Base-by-base conservation (phyloP, 257 asterid species). In the Jasminum sambac region DNA sequence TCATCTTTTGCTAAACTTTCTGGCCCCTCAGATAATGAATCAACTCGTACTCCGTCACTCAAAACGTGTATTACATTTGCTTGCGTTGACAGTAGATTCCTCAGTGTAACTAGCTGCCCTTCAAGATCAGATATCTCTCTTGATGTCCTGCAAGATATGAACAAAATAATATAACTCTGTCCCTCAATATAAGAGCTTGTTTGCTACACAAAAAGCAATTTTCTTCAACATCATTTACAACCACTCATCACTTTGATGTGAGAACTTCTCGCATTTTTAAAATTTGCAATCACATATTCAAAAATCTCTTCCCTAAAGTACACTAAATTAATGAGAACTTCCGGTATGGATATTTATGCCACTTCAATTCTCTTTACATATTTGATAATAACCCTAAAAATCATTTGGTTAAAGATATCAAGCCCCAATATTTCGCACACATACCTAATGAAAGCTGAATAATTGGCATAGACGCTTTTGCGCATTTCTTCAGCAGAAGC, bases 401-500 rank as follows among this genome's bases (percentile, higher is more conserved):
- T 40, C 59, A 11, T 39, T 10, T 38, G 68, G 68, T 36, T n/a
- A 16, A n/a, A 16, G 13, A 63, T 37, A 63, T 64, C 50, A 38
- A 30, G 36, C 2, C 36, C 36, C 36, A 30, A 4, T 30, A 30
- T 4, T 1, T 30, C 4, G 4, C 4, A 30, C 1, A 64, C 62
- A 71, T 77, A 86, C 98, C 98, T 88, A 77, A 94, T 91, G 68
- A 94, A 94, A 14, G 97, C 83, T 0, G 95, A 77, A 76, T 94
- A 94, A 76, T 94, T 91, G 46, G 99, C 96, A 62, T 91, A 94
- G 38, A 94, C 97, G 48, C 92, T 91, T 77, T 81, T 94, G 10
- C 97, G 83, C 96, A 91, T 94, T 84, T 94, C 96, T 78, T 94
- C 99, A 1, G 97, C 99, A 66, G 97, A 94, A 62, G 95, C 96